phyloP scores from a whole-genome alignment of 2,329 filamentous ascomycete genomes.

The Pestalotiopsis sp. region DNA sequence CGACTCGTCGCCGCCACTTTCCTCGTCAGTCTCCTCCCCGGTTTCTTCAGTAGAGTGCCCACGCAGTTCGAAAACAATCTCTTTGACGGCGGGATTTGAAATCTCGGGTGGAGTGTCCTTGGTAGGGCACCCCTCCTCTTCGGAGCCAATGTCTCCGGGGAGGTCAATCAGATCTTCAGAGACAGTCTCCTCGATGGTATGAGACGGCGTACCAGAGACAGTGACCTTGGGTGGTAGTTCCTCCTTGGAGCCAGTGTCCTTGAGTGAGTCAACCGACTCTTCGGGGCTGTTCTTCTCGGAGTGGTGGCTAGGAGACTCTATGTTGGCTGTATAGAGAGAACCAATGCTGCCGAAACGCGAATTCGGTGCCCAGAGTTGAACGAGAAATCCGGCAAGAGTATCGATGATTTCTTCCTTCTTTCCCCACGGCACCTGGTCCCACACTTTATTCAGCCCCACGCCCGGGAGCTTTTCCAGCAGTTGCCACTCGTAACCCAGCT shows the following conservation, averaged over 20 bases:
- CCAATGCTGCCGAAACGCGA: background rate
- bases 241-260: background rate
- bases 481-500: slow-evolving; percentile 8
- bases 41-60: too few relatives aligned
- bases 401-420: background rate
- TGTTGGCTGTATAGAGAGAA: background rate
- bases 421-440: slow-evolving; percentile 6
- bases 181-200: too few relatives aligned
- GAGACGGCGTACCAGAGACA: too few relatives aligned
- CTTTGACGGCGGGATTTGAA: too few relatives aligned
- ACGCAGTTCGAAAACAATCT: too few relatives aligned
- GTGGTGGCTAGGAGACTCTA: background rate
- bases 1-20: background rate
- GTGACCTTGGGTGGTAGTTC: too few relatives aligned
- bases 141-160: too few relatives aligned
- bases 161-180: too few relatives aligned
- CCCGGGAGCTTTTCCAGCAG: slow-evolving; percentile 7
- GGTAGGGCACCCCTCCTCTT: too few relatives aligned
- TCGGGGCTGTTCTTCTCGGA: background rate
- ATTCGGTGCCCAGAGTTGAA: background rate
- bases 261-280: background rate
- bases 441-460: background rate
- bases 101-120: too few relatives aligned
- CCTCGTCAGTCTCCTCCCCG: background rate
- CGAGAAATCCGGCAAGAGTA: slow-evolving; percentile 4